Evolutionary conservation across 108 stramenopile genomes (phyloP).

Genomic region (Cylindrotheca closterium): DNA sequence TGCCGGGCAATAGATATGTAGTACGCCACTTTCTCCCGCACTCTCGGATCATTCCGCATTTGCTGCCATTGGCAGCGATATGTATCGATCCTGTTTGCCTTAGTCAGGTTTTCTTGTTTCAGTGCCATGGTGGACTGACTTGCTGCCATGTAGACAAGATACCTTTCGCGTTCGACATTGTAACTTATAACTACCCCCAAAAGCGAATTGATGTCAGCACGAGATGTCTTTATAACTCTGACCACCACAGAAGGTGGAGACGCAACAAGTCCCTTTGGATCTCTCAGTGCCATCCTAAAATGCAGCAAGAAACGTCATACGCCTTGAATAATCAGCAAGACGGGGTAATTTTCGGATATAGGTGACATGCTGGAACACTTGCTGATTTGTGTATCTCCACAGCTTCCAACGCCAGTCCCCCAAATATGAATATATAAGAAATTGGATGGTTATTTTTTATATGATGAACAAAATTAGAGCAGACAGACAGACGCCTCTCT

Average conservation of each 20-base stretch:
- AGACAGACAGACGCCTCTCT: too few species aligned
- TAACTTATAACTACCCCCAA: conserved; percentile 42
- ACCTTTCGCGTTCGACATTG: conserved; percentile 41
- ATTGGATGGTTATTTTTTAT: too few species aligned
- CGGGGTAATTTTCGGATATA: too few species aligned
- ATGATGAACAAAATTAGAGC: too few species aligned
- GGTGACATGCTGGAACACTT: too few species aligned
- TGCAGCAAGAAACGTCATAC: too few species aligned
- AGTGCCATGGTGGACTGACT: conserved; percentile 44
- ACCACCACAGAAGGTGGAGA: conserved; percentile 49
- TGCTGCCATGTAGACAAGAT: conserved; percentile 43
- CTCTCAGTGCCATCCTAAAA: too few species aligned
- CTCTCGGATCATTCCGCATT: conserved; percentile 36
- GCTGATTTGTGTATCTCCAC: too few species aligned
- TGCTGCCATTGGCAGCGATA: conserved; percentile 35
- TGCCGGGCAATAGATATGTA: conserved; percentile 7
- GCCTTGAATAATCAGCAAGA: too few species aligned
- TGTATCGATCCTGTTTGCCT: conserved; percentile 44
- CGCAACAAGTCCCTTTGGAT: conserved; percentile 47
- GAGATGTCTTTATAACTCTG: conserved; percentile 38
- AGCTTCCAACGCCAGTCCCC: too few species aligned
- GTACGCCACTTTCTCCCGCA: conserved; percentile 27
- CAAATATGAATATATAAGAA: too few species aligned
- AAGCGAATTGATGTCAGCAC: conserved; percentile 48
- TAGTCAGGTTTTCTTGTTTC: conserved; percentile 45